These are phyloP conservation scores for Acanthamoeba castellanii DNA, from an alignment of 208 protist species.

Conservation along the genomic window DNA sequence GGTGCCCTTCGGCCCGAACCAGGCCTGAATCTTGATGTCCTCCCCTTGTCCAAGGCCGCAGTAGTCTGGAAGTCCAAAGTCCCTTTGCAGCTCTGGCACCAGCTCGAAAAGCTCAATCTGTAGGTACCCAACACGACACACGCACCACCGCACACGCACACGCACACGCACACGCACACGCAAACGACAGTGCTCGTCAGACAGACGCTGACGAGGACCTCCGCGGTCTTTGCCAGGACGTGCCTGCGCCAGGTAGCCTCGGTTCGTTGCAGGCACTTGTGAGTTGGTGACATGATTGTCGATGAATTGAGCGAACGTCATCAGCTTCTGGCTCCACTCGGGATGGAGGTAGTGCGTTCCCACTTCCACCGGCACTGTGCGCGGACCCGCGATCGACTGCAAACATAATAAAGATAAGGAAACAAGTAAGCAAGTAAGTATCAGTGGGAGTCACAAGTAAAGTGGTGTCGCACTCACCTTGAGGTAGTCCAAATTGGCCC, in stretches of 20 bases:
- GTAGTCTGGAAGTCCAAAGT: conserved; percentile 81
- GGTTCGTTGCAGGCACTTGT: neutral
- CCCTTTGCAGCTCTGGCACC: conserved; percentile 74
- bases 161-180: neutral
- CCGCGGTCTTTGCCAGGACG: neutral
- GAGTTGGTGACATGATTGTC: conserved; percentile 15
- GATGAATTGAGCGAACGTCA: conserved; percentile 63
- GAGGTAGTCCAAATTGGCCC: conserved; percentile 65
- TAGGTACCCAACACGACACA: neutral
- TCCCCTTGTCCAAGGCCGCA: neutral
- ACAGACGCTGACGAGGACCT: neutral
- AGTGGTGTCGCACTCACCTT: neutral
- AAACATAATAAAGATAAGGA: neutral
- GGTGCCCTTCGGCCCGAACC: conserved; percentile 80
- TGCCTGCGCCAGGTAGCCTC: conserved; percentile 53
- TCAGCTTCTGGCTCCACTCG: conserved; percentile 66
- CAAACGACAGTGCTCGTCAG: neutral
- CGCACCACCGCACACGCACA: neutral
- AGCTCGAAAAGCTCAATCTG: conserved; percentile 66
- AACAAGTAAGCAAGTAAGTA: neutral
- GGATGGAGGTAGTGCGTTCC: conserved; percentile 50
- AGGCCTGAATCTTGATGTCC: conserved; percentile 73
- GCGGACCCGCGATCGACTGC: conserved; percentile 21
- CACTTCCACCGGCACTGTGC: conserved; percentile 70
- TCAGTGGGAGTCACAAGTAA: too few species aligned